A percentile compares a stretch with the other conserved stretches of the same genome.
Conservation (phyloP, 1,284 basidiomycete genomes). For the Cryptococcus sp. region DNA sequence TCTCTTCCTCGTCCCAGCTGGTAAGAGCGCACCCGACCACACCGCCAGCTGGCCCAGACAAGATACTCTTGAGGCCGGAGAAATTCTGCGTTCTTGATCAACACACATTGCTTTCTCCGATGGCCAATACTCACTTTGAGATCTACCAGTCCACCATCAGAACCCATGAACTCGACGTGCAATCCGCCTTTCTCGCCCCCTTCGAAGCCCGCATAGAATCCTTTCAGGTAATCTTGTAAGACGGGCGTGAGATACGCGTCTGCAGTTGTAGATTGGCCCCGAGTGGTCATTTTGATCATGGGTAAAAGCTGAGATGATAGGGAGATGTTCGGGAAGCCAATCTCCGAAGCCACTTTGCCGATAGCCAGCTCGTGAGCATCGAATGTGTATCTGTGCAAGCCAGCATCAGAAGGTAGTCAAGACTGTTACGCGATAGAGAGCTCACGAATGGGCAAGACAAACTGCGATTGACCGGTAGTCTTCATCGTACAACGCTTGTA, state of each 20-base stretch:
- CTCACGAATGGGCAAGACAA: conserved; percentile 29
- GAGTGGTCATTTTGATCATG: conserved; percentile 88
- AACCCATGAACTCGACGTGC: conserved; percentile 71
- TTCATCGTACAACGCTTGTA: conserved; percentile 23
- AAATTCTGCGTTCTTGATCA: conserved; percentile 62
- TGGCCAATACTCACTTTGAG: conserved; percentile 47
- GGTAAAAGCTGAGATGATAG: conserved; percentile 84
- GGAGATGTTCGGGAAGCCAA: conserved; percentile 87
- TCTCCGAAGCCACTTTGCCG: conserved; percentile 68
- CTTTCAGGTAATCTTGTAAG: conserved; percentile 77
- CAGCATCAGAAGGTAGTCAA: neutral
- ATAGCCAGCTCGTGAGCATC: conserved; percentile 65
- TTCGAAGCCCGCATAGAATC: conserved; percentile 89
- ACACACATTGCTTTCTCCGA: neutral
- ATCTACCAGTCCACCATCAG: conserved; percentile 81
- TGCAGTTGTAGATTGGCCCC: conserved; percentile 87
- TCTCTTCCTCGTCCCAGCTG: conserved; percentile 33
- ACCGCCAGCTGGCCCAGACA: conserved; percentile 54
- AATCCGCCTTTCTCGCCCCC: conserved; percentile 44
- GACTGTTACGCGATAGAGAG: conserved; percentile 39
- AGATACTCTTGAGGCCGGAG: conserved; percentile 81
- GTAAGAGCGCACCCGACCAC: conserved; percentile 44
- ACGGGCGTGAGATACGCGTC: conserved; percentile 97
- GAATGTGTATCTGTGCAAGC: conserved; percentile 49
- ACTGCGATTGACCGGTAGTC: conserved; percentile 31